Base-by-base conservation (phyloP, 805 yeast genomes). In the Kluyveromyces starmeri region DNA sequence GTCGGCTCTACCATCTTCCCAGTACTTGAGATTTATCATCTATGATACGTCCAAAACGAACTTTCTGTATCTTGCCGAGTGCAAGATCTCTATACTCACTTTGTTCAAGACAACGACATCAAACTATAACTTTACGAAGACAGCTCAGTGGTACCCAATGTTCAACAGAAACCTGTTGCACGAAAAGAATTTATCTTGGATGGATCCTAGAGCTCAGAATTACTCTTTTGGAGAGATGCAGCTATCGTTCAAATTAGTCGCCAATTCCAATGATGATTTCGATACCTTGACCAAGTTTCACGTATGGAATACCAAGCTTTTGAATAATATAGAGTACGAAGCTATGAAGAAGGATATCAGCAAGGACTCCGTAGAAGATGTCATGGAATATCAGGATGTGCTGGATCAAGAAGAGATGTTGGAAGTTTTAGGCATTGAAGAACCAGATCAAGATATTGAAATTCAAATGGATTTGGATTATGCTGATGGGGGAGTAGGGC, bases 1-100 rank as follows among this genome's bases (percentile, higher is more conserved):
- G 20, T 58, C 61, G 2, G 37, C 25, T 24, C 32, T 41, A 25
- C 55, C 59, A 7, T 40, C 36, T 4, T 50, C 55, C 7, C 52
- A 55, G 35, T 37, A 51, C 42, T 23, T 56, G 17, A 36, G 59
- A 27, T 31, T 53, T 19, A 47, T 55, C 4, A 41, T 56, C 7
- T 56, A 52, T 36, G 61, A 56, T 39, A 49, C 46, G 0, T 32
- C 48, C 14, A 43, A 47, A 18, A 35, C 46, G 5, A 38, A 39
- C 11, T 53, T 51, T 34, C 35, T 55, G 17, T 55, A 55, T 21
- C 37, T 55, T 9, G 61, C 59, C 11, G 61, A 55, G 38, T 47
- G 46, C 2, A 51, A 46, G 44, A 9, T 55, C 8, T 50, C 57
- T 3, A 25, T 55, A 5, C 33, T 48, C 16, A 51, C 51, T n/a